Percentiles rank a stretch among this genome's conserved stretches.
These are phyloP conservation scores for Linum lewisii DNA, from an alignment of 345 rosid genomes.

Conservation along the genomic window DNA sequence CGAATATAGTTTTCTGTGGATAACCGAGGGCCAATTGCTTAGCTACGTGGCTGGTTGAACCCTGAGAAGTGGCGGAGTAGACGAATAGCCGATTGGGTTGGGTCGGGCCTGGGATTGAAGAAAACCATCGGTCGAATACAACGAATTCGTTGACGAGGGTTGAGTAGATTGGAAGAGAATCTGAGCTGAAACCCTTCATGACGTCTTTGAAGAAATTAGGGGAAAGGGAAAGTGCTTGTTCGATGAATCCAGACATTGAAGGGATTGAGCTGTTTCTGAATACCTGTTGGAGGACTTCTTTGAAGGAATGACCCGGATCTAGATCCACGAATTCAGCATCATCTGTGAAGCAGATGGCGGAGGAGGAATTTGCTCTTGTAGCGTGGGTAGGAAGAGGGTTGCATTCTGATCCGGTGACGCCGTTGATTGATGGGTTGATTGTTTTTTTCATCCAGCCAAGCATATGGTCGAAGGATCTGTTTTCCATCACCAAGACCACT, in stretches of 20 bases:
- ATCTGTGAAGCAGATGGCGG: conserved; percentile 75
- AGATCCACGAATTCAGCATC: conserved; percentile 93
- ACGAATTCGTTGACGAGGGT: conserved; percentile 67
- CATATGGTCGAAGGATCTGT: conserved; percentile 96
- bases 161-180: conserved; percentile 57
- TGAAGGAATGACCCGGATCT: conserved; percentile 96
- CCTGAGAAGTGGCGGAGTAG: conserved; percentile 95
- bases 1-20: conserved; percentile 87
- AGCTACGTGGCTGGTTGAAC: conserved; percentile 77
- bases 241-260: conserved; percentile 84
- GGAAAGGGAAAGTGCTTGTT: conserved; percentile 76
- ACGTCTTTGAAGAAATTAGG: conserved; percentile 59
- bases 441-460: too few relatives aligned
- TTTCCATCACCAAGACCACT: conserved; percentile 81
- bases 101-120: conserved; percentile 94
- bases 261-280: too few relatives aligned
- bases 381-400: too few relatives aligned
- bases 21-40: conserved; percentile 74
- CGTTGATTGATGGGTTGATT: conserved; percentile 59
- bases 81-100: conserved; percentile 88
- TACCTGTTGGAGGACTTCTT: conserved; percentile 71
- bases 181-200: conserved; percentile 79
- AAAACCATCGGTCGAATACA: conserved; percentile 86
- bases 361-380: too few relatives aligned
- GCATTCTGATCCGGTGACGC: conserved; percentile 85